Evolutionary conservation across 768 basidiomycete genomes (phyloP), one percentile per base, ranked within the genome.

Genomic region (Suillus variegatus): DNA sequence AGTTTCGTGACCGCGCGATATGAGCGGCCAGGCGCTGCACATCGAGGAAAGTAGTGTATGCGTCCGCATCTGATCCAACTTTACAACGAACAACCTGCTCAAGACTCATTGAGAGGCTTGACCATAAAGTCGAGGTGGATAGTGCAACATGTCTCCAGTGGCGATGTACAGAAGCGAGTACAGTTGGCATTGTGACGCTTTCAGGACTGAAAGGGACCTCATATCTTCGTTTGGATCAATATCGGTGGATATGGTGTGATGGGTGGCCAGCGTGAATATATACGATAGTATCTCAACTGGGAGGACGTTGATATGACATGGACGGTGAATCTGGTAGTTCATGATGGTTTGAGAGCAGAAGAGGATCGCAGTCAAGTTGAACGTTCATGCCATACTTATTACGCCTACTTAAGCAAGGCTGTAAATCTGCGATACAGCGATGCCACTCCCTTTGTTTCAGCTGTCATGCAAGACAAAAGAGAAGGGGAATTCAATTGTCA

Each of bases 231-330:
- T 38, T 43, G 16, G 61, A n/a, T 73, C 75, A 32, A 71, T 66
- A 20, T 69, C 69, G 41, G 71, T 67, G 12, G 69, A 63, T 18
- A 69, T 66, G 41, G 13, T 68, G 52, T 74, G 70, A 64, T 82
- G 81, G 2, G 79, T 78, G n/a, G 78, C 81, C 57, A 88, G 77
- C 16, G 74, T 67, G 70, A 89, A 87, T 65, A 89, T 83, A 61
- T 84, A 80, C 0, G 86, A 82, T 36, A 88, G 78, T 7, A 88
- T 79, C 74, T 88, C 87, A 41, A 83, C 80, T 9, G 88, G 87
- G 32, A 88, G 82, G 28, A 66, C 73, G 68, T 77, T 69, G 62
- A 86, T 80, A 4, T 81, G 78, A 36, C 52, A 13, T 36, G 38
- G 44, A 16, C 6, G 57, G 43, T 36, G 46, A 58, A 18, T 16